Base-by-base conservation (phyloP, 192 early-diverging fungal genomes). In the Globomyces pollinis-pini region DNA sequence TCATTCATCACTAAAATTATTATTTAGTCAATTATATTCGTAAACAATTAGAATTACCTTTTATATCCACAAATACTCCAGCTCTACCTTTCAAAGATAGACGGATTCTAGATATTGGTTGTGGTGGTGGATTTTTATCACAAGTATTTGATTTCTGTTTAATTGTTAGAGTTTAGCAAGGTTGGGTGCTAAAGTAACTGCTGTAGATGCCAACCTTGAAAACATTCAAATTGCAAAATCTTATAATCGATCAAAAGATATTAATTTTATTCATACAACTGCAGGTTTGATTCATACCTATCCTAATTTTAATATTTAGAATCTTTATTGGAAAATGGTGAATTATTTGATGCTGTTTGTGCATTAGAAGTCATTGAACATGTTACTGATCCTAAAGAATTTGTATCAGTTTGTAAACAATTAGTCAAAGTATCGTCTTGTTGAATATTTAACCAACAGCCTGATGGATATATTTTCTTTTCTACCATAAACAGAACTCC, bases 321-420 rank as follows among this genome's bases (percentile, higher is more conserved):
- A 62, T 66, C 84, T 50, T 62, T 86, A 5, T 43, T 74, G 8
- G 71, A 61, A 12, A 63, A 76, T 13, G 67, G 58, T 30, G 64
- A 67, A 57, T 57, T 63, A 20, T 96, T 89, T 64, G 92, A 94
- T 68, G 73, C 79, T 13, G 90, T 98, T 7, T 80, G 81, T 13
- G 88, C 88, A 0, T 68, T 94, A 64, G 95, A 98, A 64, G 88
- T 96, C 26, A 86, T 96, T 44, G 95, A 98, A 71, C 93, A 96
- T 64, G 95, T 98, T 4, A 72, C 68, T 12, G 74, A 91, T 58
- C 85, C 89, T 0, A 50, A 63, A 3, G 63, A 63, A 18, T 96
- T 98, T 66, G 72, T 94, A 5, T 59, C 65, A n/a, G 71, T 80
- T 0, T 84, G 88, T 38, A 62, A 75, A 24, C 53, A 79, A 34